phyloP scores from a whole-genome alignment of 179 eudicot species.

The Silene coronaria region DNA sequence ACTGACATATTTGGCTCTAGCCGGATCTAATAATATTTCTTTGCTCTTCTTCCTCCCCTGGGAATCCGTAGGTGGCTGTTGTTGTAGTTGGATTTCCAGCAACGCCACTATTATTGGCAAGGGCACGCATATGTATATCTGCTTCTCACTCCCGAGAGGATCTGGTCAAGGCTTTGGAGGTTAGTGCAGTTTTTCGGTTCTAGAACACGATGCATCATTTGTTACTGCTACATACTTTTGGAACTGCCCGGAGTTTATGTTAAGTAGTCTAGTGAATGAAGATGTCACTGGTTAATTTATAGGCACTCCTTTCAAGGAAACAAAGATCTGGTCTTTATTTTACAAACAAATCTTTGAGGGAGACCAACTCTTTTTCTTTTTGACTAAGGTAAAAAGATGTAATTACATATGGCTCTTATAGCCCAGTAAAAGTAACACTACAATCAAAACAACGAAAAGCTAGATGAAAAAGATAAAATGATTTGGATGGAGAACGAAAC shows the following conservation, averaged over 20 bases:
- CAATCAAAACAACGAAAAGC: too few relatives aligned
- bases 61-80: constrained; percentile 60
- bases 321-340: too few relatives aligned
- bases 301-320: neutral
- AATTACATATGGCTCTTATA: too few relatives aligned
- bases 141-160: constrained; percentile 93
- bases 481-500: neutral
- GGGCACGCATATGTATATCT: constrained; percentile 93
- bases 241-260: neutral
- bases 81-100: constrained; percentile 95
- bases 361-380: too few relatives aligned
- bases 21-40: neutral
- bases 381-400: too few relatives aligned
- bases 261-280: neutral
- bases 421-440: too few relatives aligned
- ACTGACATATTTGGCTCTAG: neutral
- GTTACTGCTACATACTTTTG: neutral
- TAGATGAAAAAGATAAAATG: neutral
- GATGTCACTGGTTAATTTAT: neutral
- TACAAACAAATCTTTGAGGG: too few relatives aligned
- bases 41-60: neutral
- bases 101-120: constrained; percentile 74
- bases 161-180: constrained; percentile 73
- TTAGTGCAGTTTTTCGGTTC: constrained; percentile 19
- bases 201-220: neutral